These are phyloP conservation scores for Yamagishiella unicocca DNA, from an alignment of 139 green algal species.

Conservation along the genomic window DNA sequence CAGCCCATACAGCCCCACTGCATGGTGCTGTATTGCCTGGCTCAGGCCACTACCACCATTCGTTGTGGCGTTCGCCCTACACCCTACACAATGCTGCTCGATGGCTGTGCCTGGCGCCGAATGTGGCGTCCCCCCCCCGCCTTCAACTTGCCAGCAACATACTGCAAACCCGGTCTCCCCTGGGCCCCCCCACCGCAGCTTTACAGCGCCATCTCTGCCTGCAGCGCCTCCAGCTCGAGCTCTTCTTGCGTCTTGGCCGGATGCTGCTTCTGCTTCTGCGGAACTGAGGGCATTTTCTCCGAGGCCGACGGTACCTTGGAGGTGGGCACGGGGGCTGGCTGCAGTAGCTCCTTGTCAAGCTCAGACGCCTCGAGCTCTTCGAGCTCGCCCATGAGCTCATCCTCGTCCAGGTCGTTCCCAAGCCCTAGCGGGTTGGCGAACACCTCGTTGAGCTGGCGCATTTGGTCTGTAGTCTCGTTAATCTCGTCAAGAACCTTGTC, in stretches of 20 bases:
- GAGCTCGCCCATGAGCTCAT: conserved; percentile 71
- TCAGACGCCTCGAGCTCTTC: conserved; percentile 74
- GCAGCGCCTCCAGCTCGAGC: conserved; percentile 89
- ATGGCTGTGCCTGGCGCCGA: too few relatives aligned
- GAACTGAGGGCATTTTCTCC: conserved; percentile 44
- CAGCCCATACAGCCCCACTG: too few relatives aligned
- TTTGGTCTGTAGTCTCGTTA: conserved; percentile 92
- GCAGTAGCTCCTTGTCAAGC: conserved; percentile 83
- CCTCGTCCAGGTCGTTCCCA: conserved; percentile 84
- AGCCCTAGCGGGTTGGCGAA: conserved; percentile 83
- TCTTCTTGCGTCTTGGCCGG: conserved; percentile 87
- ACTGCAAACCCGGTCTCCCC: background rate
- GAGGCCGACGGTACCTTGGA: conserved; percentile 52
- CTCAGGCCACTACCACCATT: too few relatives aligned
- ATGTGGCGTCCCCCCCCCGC: too few relatives aligned
- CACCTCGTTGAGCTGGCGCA: conserved; percentile 92
- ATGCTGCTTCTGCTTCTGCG: conserved; percentile 44
- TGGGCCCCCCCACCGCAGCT: background rate
- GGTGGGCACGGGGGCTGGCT: conserved; percentile 72
- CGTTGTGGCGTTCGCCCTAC: too few relatives aligned
- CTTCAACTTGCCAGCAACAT: too few relatives aligned
- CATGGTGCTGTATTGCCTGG: too few relatives aligned
- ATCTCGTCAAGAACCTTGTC: conserved; percentile 96
- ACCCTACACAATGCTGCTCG: too few relatives aligned
- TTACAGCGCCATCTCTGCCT: conserved; percentile 91